Base-by-base conservation (phyloP, 805 yeast genomes). In the Kazachstania kunashirensis region DNA sequence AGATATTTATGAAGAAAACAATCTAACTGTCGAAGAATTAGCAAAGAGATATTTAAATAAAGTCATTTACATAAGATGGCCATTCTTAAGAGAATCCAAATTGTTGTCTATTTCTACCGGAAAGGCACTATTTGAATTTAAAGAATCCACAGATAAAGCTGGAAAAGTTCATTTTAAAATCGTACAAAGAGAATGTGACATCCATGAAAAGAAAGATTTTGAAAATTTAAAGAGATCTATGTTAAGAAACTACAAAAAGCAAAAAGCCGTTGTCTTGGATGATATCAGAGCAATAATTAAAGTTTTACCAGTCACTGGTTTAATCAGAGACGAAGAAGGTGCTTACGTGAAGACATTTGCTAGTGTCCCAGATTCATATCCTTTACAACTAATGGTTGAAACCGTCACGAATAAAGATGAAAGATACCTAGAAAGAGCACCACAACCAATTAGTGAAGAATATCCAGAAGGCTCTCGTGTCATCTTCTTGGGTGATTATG, bases 311-410 rank as follows among this genome's bases (percentile, higher is more conserved):
- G 84, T 88, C 10, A 72, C 77, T 40, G 98, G 98, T 11, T 62
- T 92, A 49, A 68, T 70, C 21, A 76, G 95, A 55, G 71, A 69
- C 29, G 49, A 61, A 2, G 66, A 65, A 26, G 98, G 99, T 42
- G 85, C 95, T 0, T 77, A 72, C 45, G 73, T 75, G 16, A 89
- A 92, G 61, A 77, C 85, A 1, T 86, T 68, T 48, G 65, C 75
- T 2, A 57, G 64, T 5, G 62, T 65, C 3, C 62, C 71, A 13
- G 79, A 72, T 41, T 60, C 62, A 6, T 78, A 70, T 49, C 95
- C 98, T n/a, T 59, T 81, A 31, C 94, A 86, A 57, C 60, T 85
- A 24, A 67, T 86, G 48, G 94, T 92, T 11, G 83, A 82, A 38
- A 67, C 69, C 20, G 86, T 92, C 19, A 62, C 63, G 16, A 75